Percentiles rank a stretch among this genome's conserved stretches.
Conservation (phyloP, 31 red algal genomes). For the Odonthalia washingtoniensis region DNA sequence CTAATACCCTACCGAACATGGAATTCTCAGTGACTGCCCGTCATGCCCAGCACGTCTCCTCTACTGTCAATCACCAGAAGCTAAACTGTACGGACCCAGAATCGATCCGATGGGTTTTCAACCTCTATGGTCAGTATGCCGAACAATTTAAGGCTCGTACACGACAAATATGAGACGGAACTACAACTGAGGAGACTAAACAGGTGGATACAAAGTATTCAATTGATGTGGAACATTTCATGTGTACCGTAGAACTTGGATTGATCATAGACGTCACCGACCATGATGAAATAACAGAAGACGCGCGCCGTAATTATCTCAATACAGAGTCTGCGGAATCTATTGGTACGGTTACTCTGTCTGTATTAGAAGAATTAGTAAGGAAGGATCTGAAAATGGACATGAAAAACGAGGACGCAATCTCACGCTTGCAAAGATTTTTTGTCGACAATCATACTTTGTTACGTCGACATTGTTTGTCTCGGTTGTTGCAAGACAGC, state of each 20-base stretch:
- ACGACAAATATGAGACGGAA: not conserved
- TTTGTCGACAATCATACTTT: not conserved
- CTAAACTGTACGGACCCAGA: not conserved
- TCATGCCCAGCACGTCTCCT: no score
- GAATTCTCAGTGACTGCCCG: no score
- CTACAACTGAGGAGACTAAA: not conserved
- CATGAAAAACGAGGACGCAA: not conserved
- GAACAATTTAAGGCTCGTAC: not conserved
- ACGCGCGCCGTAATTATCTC: not conserved
- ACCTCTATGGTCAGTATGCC: not conserved
- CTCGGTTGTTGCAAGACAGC: not conserved
- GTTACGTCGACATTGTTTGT: slow-evolving; percentile 6
- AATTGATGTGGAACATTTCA: not conserved
- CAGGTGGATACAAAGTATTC: not conserved
- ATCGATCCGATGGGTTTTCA: not conserved
- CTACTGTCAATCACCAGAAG: not conserved
- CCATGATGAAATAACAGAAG: not conserved
- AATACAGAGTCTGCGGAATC: not conserved
- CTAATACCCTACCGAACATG: no score
- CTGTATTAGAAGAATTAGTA: not conserved
- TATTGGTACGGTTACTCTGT: not conserved
- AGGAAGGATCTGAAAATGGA: not conserved
- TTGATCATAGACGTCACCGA: not conserved
- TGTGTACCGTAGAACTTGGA: not conserved
- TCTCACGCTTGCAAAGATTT: slow-evolving; percentile 1